Evolutionary conservation across 306 rosid genomes (phyloP), one percentile per base, ranked within the genome.

Genomic region (Acacia acuminata): DNA sequence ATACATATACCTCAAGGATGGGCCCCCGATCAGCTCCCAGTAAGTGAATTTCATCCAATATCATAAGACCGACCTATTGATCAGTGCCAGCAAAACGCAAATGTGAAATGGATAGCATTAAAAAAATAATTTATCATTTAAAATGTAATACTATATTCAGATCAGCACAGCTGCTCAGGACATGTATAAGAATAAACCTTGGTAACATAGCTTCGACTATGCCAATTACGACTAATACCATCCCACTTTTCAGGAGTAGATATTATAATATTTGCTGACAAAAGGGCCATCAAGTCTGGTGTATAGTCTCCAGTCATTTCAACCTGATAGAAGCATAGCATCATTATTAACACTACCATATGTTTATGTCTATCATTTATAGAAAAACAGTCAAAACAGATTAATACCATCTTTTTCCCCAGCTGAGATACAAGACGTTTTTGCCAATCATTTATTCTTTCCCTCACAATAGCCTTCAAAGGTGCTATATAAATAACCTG

Each of bases 211-310:
- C 91, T 90, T 83, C 99, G 98, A 81, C 89, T 92, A 64, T 95
- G 98, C 99, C 99, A 95, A 88, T 93, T 95, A 79, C 99, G 98
- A 87, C 99, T 95, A 78, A 95, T 95, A 82, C 99, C 99, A 90
- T 95, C 99, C 99, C 99, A 95, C 90, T 95, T 95, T 82, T 95
- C 99, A 58, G 99, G 99, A 76, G 99, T 95, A 79, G 97, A 87
- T 90, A 95, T 93, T 81, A 95, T 95, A 86, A 92, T 92, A 92
- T 95, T 85, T 13, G 99, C 98, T 7, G 99, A 95, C 88, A 93
- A 78, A 69, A 95, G 97, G 43, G 99, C 97, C 94, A 77, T 83
- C 91, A 95, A 78, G 84, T 95, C 99, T 19, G 99, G 99, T 76
- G 99, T 95, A 83, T 86, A 93, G 86, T 95, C 99, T 79, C 99